Percentiles rank a stretch among this genome's conserved stretches.
Evolutionary conservation across 1,284 basidiomycete genomes (phyloP).

Genomic region (Sporisorium reilianum): DNA sequence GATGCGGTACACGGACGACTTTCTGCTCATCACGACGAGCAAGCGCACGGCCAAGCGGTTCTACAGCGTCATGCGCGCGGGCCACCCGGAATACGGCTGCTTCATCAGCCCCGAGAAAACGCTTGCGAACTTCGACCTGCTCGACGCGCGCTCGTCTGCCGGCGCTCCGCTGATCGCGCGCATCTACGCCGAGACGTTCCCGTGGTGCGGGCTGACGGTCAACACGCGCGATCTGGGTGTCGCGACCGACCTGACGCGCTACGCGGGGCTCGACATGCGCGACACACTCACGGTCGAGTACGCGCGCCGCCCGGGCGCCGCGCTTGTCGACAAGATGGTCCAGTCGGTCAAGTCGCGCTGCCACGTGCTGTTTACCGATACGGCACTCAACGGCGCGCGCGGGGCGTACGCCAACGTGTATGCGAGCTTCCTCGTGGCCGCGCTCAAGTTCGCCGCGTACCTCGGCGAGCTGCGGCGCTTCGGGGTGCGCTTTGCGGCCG

Average conservation of each 20-base stretch:
- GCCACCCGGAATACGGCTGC: conserved; percentile 85
- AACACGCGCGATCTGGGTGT: conserved; percentile 52
- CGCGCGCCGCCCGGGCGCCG: conserved; percentile 55
- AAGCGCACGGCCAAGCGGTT: conserved; percentile 78
- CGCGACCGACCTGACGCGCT: conserved; percentile 55
- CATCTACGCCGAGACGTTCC: conserved; percentile 50
- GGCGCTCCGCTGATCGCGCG: conserved; percentile 56
- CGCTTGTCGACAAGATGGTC: conserved; percentile 63
- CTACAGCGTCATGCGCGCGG: conserved; percentile 82
- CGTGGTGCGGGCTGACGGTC: conserved; percentile 66
- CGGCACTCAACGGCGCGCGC: conserved; percentile 77
- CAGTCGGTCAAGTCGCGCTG: conserved; percentile 53
- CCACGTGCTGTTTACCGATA: conserved; percentile 83
- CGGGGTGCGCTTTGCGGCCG: conserved; percentile 16
- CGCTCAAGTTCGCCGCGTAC: conserved; percentile 89
- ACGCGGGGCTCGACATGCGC: conserved; percentile 56
- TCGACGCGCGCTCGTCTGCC: conserved; percentile 74
- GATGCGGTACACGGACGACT: conserved; percentile 91
- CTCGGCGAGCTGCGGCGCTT: conserved; percentile 75
- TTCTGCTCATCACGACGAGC: conserved; percentile 85
- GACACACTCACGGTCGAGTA: conserved; percentile 69
- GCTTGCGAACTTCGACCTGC: conserved; percentile 81
- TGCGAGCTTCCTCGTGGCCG: conserved; percentile 84
- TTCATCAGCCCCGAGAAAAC: conserved; percentile 90
- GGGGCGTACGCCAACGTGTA: conserved; percentile 85